A percentile compares a stretch with the other conserved stretches of the same genome.
Conservation (phyloP, 148 eudicot species). For the Cornus kousa region DNA sequence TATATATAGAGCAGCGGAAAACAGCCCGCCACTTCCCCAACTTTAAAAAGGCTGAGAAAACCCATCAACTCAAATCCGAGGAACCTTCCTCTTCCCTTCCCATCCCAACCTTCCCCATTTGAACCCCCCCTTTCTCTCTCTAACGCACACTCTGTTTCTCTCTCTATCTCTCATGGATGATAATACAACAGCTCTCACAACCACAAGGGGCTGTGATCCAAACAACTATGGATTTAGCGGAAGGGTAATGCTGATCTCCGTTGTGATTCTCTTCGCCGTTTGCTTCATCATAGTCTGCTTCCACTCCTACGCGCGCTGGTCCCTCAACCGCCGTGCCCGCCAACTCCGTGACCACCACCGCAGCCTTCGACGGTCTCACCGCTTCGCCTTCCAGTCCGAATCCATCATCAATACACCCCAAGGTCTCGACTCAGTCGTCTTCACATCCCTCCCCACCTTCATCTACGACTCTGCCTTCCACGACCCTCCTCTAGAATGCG, state of each 20-base stretch:
- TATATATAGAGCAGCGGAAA: not conserved
- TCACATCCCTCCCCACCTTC: conserved; percentile 23
- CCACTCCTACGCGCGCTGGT: conserved; percentile 27
- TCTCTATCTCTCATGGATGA: conserved; percentile 13
- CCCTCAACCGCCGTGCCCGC: conserved; percentile 11
- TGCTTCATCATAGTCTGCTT: conserved; percentile 17
- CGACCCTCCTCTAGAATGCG: conserved; percentile 30
- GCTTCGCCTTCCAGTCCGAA: not conserved
- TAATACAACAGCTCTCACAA: not conserved
- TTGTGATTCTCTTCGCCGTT: conserved; percentile 16
- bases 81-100: not conserved
- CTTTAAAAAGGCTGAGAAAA: not conserved
- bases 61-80: not conserved
- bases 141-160: not conserved
- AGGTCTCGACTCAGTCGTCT: conserved; percentile 18
- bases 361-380: conserved; percentile 1
- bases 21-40: not conserved
- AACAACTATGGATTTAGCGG: conserved; percentile 19
- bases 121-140: not conserved
- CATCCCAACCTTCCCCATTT: not conserved
- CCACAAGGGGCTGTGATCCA: not conserved
- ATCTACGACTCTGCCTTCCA: not conserved
- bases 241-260: conserved; percentile 26
- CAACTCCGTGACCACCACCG: not conserved
- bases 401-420: not conserved